Evolutionary conservation across 352 stramenopile genomes (phyloP).

Genomic region (Pythium vanterpoolii): DNA sequence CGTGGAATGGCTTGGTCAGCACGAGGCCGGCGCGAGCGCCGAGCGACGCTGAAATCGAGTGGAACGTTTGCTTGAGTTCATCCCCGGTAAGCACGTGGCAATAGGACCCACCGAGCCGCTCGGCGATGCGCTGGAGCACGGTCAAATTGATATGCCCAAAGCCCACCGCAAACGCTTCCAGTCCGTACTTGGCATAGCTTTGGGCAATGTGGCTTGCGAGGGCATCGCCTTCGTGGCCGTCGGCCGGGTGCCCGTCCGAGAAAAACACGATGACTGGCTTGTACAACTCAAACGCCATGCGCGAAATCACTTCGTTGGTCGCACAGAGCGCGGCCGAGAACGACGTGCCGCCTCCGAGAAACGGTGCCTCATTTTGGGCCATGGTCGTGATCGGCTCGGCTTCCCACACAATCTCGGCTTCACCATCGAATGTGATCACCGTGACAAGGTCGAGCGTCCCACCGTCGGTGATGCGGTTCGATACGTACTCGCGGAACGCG

Average conservation of each 20-base stretch:
- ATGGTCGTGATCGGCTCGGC: constrained; percentile 47
- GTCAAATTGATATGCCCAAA: constrained; percentile 69
- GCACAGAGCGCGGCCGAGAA: constrained; percentile 45
- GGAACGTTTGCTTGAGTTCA: constrained; percentile 74
- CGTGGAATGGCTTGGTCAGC: constrained; percentile 53
- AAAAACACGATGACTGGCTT: constrained; percentile 79
- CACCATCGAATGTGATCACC: constrained; percentile 59
- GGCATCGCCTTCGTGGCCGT: constrained; percentile 39
- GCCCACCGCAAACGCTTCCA: constrained; percentile 64
- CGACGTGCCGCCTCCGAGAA: constrained; percentile 45
- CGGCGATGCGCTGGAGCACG: constrained; percentile 51
- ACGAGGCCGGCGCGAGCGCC: constrained; percentile 53
- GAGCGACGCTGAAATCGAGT: constrained; percentile 70
- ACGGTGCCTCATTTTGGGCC: constrained; percentile 25
- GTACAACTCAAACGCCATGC: constrained; percentile 54
- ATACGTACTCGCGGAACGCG: constrained; percentile 59
- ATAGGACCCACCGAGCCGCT: constrained; percentile 57
- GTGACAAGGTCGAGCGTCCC: constrained; percentile 61
- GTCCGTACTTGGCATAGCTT: constrained; percentile 54
- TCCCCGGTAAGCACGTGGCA: constrained; percentile 55
- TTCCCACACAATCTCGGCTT: constrained; percentile 46
- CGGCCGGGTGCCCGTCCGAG: constrained; percentile 59
- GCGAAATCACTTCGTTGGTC: constrained; percentile 67
- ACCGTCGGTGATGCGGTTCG: constrained; percentile 58
- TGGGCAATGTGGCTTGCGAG: constrained; percentile 47